Evolutionary conservation across 441 rosid genomes (phyloP), one percentile per base, ranked within the genome.

Genomic region (Populus tomentosa): DNA sequence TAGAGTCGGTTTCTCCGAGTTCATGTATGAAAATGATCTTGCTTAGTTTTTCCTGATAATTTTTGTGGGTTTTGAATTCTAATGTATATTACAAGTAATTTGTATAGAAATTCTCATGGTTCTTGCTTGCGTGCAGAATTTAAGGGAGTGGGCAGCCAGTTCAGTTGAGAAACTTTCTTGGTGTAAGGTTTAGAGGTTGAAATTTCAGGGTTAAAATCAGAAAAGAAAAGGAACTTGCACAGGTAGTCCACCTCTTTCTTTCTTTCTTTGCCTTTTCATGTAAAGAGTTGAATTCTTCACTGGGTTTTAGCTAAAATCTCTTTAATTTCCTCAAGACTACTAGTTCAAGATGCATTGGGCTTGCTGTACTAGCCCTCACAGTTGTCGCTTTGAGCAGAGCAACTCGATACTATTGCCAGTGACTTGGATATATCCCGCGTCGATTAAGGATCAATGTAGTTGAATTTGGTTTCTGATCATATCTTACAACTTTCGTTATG

Each of bases 281-380:
- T 7, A 56, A 23, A 56, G 23, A 20, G 10, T 56, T 13, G 16
- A 63, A 70, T 69, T 74, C 40, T 69, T 10, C n/a, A 70, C 2
- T 33, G 1, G 23, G n/a, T 53, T 62, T 67, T 1, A 33, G 46
- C 36, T 28, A 7, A 69, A 66, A 14, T 62, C 69, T 38, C 50
- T 75, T 66, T 13, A 66, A 9, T 65, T 74, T 79, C 77, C 80
- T 73, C 13, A 8, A 62, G 74, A 80, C 63, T 67, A 80, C 63
- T 67, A 61, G 82, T 67, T 81, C 82, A 28, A 67, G 16, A 21
- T 70, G 59, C 18, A 21, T 23, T 66, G 13, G 65, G 35, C 61
- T 4, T 74, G 61, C 11, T n/a, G 5, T 8, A 56, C 23, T 0
- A 56, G 62, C 0, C 62, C 23, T 56, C 62, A 6, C 23, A 56